phyloP scores from a whole-genome alignment of 2,329 filamentous ascomycete species.

The Colletotrichum caudatum region DNA sequence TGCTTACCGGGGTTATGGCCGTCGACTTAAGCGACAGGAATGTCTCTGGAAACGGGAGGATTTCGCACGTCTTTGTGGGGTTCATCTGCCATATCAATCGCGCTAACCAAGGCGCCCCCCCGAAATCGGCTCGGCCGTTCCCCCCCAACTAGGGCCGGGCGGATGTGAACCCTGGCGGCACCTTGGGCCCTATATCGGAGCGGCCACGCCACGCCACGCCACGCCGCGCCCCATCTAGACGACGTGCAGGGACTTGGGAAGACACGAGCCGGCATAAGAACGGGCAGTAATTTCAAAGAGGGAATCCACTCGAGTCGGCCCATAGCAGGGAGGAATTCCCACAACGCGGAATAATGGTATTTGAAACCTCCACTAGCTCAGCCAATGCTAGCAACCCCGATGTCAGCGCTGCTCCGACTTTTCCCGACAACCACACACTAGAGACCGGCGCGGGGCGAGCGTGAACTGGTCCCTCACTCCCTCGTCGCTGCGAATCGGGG shows the following conservation, averaged over 20 bases:
- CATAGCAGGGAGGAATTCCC: constrained; percentile 31
- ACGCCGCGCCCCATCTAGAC: constrained; percentile 20
- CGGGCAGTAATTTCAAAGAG: constrained; percentile 34
- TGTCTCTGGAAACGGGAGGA: constrained; percentile 15
- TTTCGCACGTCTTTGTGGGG: constrained; percentile 25
- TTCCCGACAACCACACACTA: constrained; percentile 35
- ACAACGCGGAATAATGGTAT: constrained; percentile 39
- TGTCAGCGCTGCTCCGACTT: constrained; percentile 39
- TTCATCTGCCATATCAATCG: constrained; percentile 21
- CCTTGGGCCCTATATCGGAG: constrained; percentile 42
- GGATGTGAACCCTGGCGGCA: constrained; percentile 26
- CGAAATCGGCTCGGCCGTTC: constrained; percentile 41
- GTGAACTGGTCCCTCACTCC: constrained; percentile 24
- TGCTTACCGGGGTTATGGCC: constrained; percentile 7
- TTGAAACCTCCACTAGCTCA: constrained; percentile 39
- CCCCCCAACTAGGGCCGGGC: constrained; percentile 34
- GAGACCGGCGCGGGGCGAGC: constrained; percentile 26
- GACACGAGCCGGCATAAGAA: constrained; percentile 9
- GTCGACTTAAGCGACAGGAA: constrained; percentile 25
- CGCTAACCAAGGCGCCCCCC: constrained; percentile 31
- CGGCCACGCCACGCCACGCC: constrained; percentile 14
- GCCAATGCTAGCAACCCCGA: constrained; percentile 34
- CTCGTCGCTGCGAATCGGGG: constrained; percentile 25
- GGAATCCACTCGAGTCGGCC: constrained; percentile 41
- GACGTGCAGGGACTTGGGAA: constrained; percentile 9